Conservation (phyloP, 805 yeast genomes). For the Suhomyces xylopsoci region DNA sequence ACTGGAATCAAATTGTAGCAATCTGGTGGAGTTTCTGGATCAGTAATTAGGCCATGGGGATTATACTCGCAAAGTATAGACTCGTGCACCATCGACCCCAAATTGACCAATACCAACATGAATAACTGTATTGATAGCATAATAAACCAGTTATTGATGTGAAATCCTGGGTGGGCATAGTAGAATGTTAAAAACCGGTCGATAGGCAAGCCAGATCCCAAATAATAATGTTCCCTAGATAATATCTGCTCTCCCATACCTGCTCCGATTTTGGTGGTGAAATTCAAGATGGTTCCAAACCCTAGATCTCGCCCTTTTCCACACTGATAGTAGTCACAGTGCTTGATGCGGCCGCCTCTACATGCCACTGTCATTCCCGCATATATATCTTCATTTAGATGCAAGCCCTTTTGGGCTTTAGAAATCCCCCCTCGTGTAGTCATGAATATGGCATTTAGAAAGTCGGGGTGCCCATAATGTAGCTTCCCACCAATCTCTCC, state of each 20-base stretch:
- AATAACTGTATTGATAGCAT: conserved; percentile 84
- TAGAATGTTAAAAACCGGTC: conserved; percentile 90
- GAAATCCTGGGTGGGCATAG: conserved; percentile 97
- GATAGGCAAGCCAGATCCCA: conserved; percentile 85
- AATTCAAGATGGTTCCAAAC: conserved; percentile 85
- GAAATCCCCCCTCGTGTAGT: conserved; percentile 94
- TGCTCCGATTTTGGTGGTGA: conserved; percentile 94
- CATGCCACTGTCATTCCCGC: conserved; percentile 91
- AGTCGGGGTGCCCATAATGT: conserved; percentile 97
- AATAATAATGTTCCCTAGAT: conserved; percentile 85
- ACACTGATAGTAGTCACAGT: conserved; percentile 93
- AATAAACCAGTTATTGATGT: conserved; percentile 84
- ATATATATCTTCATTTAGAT: conserved; percentile 90
- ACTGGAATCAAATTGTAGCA: conserved; percentile 85
- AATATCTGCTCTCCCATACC: conserved; percentile 98
- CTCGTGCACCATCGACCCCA: conserved; percentile 77
- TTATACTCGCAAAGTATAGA: conserved; percentile 66
- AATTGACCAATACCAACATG: conserved; percentile 71
- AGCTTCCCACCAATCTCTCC: conserved; percentile 93
- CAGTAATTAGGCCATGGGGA: conserved; percentile 67
- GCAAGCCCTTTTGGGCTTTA: conserved; percentile 91
- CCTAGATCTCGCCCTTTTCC: conserved; percentile 97
- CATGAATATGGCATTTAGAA: conserved; percentile 86
- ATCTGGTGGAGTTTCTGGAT: conserved; percentile 71
- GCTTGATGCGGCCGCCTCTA: conserved; percentile 92